Evolutionary conservation across 2,329 filamentous ascomycete genomes (phyloP).

Genomic region (Xylaria sp.): DNA sequence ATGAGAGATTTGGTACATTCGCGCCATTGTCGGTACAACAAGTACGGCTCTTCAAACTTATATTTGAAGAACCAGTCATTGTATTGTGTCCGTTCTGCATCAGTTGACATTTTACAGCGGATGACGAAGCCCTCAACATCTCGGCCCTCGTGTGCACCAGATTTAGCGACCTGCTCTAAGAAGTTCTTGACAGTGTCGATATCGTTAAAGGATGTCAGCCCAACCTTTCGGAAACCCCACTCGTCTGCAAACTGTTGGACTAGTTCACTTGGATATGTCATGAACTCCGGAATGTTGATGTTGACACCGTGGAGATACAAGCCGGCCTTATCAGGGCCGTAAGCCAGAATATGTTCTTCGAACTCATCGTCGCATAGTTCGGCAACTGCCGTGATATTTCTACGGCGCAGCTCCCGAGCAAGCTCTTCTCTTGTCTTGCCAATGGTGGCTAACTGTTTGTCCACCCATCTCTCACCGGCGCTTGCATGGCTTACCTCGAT

Average conservation of each 20-base stretch:
- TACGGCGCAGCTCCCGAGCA: constrained; percentile 76
- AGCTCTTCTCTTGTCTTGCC: constrained; percentile 84
- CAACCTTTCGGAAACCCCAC: constrained; percentile 94
- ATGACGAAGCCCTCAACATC: constrained; percentile 98
- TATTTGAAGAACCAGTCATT: constrained; percentile 99
- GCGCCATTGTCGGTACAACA: constrained; percentile 99
- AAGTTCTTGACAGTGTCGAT: constrained; percentile 80
- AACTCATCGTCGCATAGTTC: constrained; percentile 97
- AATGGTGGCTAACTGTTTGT: constrained; percentile 79
- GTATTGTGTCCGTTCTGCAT: constrained; percentile 65
- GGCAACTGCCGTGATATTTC: constrained; percentile 94
- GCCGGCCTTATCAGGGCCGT: constrained; percentile 82
- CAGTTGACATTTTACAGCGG: constrained; percentile 77
- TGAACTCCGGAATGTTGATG: constrained; percentile 91
- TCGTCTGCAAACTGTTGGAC: constrained; percentile 90
- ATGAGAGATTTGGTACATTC: constrained; percentile 96
- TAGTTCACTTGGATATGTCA: constrained; percentile 82
- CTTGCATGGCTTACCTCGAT: constrained; percentile 81
- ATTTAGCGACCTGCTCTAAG: constrained; percentile 85
- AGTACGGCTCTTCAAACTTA: constrained; percentile 98
- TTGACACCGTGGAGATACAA: constrained; percentile 97
- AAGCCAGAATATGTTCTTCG: constrained; percentile 95
- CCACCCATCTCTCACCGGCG: constrained; percentile 84
- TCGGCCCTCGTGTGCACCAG: constrained; percentile 87
- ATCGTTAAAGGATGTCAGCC: constrained; percentile 80